phyloP scores from a whole-genome alignment of 495 filamentous ascomycete species.

The Copromyces sp. region DNA sequence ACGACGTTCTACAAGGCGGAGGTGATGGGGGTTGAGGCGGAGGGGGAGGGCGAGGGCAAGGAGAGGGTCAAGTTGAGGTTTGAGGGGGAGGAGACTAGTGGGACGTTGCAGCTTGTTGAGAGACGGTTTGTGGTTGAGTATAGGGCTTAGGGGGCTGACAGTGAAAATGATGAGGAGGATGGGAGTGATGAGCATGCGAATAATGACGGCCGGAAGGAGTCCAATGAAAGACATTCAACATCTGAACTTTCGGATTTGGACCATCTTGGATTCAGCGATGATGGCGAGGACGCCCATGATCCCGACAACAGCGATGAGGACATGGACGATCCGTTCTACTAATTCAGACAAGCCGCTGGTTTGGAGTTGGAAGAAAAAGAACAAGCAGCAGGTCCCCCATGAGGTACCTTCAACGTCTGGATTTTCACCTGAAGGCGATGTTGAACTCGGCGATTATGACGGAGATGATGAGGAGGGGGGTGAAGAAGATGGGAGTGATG shows the following conservation, averaged over 20 bases:
- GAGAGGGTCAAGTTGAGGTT: conserved; percentile 58
- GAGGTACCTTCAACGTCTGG: too few relatives aligned
- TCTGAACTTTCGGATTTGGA: not conserved
- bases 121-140: conserved; percentile 73
- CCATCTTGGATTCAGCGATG: not conserved
- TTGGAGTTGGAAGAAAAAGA: not conserved
- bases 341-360: not conserved
- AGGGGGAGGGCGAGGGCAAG: conserved; percentile 8
- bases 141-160: conserved; percentile 5
- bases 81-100: conserved; percentile 77
- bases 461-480: too few relatives aligned
- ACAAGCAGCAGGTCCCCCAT: too few relatives aligned
- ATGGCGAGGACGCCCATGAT: not conserved
- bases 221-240: not conserved
- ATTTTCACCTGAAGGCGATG: too few relatives aligned
- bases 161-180: conserved; percentile 8
- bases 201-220: not conserved
- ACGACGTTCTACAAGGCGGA: conserved; percentile 97
- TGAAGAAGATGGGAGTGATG: too few relatives aligned
- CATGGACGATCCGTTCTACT: not conserved
- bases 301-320: too few relatives aligned
- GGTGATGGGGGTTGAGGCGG: conserved; percentile 60
- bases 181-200: not conserved
- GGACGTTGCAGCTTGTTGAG: conserved; percentile 68
- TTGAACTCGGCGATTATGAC: too few relatives aligned